Evolutionary conservation across 2,329 filamentous ascomycete species (phyloP), one percentile per base, ranked within the genome.

Genomic region (Fusarium oxysporum): DNA sequence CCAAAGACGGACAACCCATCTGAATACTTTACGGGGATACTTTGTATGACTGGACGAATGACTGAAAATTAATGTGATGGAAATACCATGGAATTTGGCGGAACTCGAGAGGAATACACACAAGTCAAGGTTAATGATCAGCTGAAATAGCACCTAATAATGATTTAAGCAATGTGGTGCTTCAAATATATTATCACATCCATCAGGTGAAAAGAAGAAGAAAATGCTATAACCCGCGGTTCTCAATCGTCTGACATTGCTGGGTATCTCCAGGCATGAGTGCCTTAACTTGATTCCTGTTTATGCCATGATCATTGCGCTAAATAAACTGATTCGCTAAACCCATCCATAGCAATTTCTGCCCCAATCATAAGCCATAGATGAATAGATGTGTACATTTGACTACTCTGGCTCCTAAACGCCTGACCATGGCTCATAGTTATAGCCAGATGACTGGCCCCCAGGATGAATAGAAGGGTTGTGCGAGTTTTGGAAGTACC

Each of bases 401-500:
- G 25, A 33, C 43, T 21, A 37, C 23, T n/a, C 32, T 25, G 11
- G 13, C 23, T 21, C 23, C 65, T 48, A 65, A 16, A 62, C 63
- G 50, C 64, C 70, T 40, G 57, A 54, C 78, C 77, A 79, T 6
- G 71, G 14, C 32, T 73, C 71, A 37, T 74, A 80, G 70, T 65
- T 77, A 41, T 79, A 80, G 38, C 67, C 71, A 21, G 76, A 68
- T n/a, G 72, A 63, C 32, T 78, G 74, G 28, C 66, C 64, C n/a
- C 62, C 68, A 9, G 70, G 25, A 16, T 69, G 48, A 61, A 74
- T 73, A 16, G 76, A 72, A 37, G 28, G 55, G 50, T 44, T 74
- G 32, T 71, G 69, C 1, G 71, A 64, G 37, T 73, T 70, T 59
- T 76, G 76, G n/a, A 76, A 80, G 48, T 79, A 79, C 79, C 79